phyloP scores from a whole-genome alignment of 2,329 filamentous ascomycete species.

The Diaporthe sp. region DNA sequence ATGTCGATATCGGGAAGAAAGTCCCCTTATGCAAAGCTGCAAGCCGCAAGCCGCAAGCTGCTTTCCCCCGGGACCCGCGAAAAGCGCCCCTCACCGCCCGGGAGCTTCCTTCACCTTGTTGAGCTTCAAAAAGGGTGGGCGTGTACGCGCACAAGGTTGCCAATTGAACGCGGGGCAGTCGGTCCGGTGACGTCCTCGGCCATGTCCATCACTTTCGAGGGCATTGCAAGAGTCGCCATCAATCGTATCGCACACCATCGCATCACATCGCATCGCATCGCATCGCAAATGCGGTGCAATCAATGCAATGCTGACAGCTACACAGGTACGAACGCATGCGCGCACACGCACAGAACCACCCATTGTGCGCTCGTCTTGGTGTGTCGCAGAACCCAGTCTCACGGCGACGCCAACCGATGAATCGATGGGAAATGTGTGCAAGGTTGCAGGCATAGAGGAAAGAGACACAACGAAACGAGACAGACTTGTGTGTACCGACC shows the following conservation, averaged over 20 bases:
- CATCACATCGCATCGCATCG: not conserved
- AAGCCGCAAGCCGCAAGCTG: not conserved
- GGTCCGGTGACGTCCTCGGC: constrained; percentile 15
- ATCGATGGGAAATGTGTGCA: constrained; percentile 34
- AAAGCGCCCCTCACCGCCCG: constrained; percentile 33
- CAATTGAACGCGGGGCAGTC: constrained; percentile 32
- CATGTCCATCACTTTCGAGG: not conserved
- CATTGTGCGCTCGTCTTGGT: constrained; percentile 1
- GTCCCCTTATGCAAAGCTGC: constrained; percentile 19
- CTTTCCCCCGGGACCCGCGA: constrained; percentile 30
- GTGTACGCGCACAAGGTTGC: constrained; percentile 2
- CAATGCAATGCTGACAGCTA: constrained; percentile 13
- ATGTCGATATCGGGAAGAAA: constrained; percentile 8
- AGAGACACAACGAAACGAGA: constrained; percentile 23
- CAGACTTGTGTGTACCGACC: constrained; percentile 66
- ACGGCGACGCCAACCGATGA: constrained; percentile 33
- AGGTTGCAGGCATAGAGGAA: constrained; percentile 33
- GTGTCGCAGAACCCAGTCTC: constrained; percentile 6
- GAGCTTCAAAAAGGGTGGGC: not conserved
- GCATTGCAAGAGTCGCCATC: not conserved
- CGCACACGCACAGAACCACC: not conserved
- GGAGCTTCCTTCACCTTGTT: constrained; percentile 10
- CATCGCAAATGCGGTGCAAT: constrained; percentile 5
- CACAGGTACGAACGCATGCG: constrained; percentile 5
- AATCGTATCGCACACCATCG: not conserved